Evolutionary conservation across 768 basidiomycete genomes (phyloP).

Genomic region (Nevesoporus exiguus): DNA sequence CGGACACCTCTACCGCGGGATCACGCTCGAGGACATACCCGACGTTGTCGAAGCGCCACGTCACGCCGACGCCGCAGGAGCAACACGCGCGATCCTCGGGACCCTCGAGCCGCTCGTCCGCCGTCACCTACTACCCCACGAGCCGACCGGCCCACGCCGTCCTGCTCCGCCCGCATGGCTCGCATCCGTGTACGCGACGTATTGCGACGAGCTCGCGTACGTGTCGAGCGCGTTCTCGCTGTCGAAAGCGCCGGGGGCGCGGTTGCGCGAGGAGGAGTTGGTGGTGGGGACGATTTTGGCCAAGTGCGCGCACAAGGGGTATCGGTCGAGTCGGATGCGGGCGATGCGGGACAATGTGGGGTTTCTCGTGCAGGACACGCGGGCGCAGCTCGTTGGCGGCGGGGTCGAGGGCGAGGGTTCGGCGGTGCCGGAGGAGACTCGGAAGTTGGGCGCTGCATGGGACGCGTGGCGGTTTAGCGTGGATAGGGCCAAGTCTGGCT

Average conservation of each 20-base stretch:
- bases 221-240: conserved; percentile 67
- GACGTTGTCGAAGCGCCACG: conserved; percentile 8
- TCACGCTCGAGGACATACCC: conserved; percentile 41
- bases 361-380: conserved; percentile 8
- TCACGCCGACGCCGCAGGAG: conserved; percentile 9
- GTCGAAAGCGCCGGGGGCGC: conserved; percentile 50
- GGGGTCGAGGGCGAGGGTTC: not conserved
- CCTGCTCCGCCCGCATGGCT: not conserved
- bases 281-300: conserved; percentile 73
- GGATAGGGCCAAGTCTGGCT: not conserved
- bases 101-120: conserved; percentile 22
- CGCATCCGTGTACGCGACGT: conserved; percentile 28
- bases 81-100: conserved; percentile 32
- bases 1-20: conserved; percentile 65
- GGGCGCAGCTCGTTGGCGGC: conserved; percentile 16
- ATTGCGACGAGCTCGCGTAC: conserved; percentile 65
- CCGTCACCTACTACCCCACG: conserved; percentile 12
- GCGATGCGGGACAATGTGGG: not conserved
- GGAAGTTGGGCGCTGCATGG: conserved; percentile 44
- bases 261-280: conserved; percentile 69
- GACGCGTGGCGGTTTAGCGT: conserved; percentile 45
- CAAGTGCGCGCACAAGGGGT: conserved; percentile 52
- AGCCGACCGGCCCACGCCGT: not conserved
- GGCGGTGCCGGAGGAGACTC: not conserved
- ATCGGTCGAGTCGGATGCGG: not conserved